Evolutionary conservation across 169 alveolate species (phyloP), one percentile per base, ranked within the genome.

Genomic region (Theileria parva): DNA sequence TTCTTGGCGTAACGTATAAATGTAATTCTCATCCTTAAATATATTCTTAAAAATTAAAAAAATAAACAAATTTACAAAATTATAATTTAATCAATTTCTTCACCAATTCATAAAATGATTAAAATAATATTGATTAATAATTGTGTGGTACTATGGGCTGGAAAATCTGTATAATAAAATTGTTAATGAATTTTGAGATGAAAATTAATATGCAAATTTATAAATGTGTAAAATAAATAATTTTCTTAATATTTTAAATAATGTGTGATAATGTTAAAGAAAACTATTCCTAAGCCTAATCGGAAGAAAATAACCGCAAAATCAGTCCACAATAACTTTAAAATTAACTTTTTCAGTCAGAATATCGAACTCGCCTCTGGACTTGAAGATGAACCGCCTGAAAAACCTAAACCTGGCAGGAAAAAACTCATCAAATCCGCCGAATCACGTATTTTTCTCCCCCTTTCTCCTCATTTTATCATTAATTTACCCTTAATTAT

Each of bases 261-360:
- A 44, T 44, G 53, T 44, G 53, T 44, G 53, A 44, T 8, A 13
- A 13, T 44, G 51, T 63, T 39, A 13, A 63, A 63, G 25, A 63
- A 21, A 30, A 7, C 8, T 5, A 63, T 0, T 25, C 25, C 50
- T 13, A 63, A 30, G 32, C 8, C 51, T 0, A 63, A 23, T 13
- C 44, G 44, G 64, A 68, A 23, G 64, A 13, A 23, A 23, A 44
- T 68, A 8, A 68, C 77, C n/a, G 77, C 77, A 21, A 68, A 68
- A 51, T 23, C 51, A 23, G 30, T 23, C 64, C 23, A 23, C 3
- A 68, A 68, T 21, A 68, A 68, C 63, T 21, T 68, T 11, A 68
- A 34, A 25, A 50, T 68, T 23, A 37, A 68, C 51, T 68, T 50
- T 68, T 51, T 68, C 32, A 68, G 77, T 17, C 44, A 44, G 11